Conservation (phyloP, 352 stramenopile genomes). For the Phytophthora pinifolia region DNA sequence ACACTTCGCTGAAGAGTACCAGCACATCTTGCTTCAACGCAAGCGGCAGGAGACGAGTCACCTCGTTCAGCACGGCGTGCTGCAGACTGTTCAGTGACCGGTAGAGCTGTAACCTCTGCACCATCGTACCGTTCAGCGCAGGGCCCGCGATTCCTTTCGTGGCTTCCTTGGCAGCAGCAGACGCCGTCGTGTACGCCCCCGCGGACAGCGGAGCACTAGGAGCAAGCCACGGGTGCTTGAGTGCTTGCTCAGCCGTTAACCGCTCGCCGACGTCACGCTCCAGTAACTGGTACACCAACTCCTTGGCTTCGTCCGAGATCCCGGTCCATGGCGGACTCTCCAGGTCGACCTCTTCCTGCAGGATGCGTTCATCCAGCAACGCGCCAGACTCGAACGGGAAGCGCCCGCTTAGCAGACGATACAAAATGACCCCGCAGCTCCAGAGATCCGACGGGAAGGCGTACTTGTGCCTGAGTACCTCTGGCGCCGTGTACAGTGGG, state of each 20-base stretch:
- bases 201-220: slow-evolving; percentile 22
- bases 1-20: slow-evolving; percentile 71
- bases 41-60: slow-evolving; percentile 51
- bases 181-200: slow-evolving; percentile 23
- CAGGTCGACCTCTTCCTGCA: slow-evolving; percentile 58
- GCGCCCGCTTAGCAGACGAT: slow-evolving; percentile 56
- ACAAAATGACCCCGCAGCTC: slow-evolving; percentile 81
- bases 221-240: slow-evolving; percentile 68
- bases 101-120: slow-evolving; percentile 77
- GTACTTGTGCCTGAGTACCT: slow-evolving; percentile 65
- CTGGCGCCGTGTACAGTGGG: slow-evolving; percentile 71
- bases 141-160: slow-evolving; percentile 28
- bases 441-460: slow-evolving; percentile 74
- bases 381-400: slow-evolving; percentile 66
- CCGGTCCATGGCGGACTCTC: slow-evolving; percentile 45
- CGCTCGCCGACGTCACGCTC: slow-evolving; percentile 44
- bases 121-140: slow-evolving; percentile 59
- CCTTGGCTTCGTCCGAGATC: slow-evolving; percentile 59
- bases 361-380: slow-evolving; percentile 67
- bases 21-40: slow-evolving; percentile 58
- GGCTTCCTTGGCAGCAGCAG: slow-evolving; percentile 23
- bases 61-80: slow-evolving; percentile 60
- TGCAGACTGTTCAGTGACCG: slow-evolving; percentile 73
- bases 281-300: slow-evolving; percentile 50
- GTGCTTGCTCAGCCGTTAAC: slow-evolving; percentile 56